Conservation (phyloP, 1,139 yeast species). For the Magnusiomyces sp. region DNA sequence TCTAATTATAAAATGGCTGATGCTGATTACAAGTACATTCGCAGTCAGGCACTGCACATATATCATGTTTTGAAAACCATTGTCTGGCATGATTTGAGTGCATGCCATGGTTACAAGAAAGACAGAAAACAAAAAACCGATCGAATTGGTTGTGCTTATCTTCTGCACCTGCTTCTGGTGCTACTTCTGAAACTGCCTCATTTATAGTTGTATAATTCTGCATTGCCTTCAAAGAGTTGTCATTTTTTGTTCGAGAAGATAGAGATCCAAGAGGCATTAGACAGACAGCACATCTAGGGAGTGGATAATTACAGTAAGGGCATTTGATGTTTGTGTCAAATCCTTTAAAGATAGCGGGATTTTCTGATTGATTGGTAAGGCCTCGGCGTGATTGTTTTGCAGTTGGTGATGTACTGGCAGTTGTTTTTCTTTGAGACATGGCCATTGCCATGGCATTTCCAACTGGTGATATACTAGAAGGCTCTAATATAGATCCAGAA, state of each 20-base stretch:
- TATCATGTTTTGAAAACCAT: conserved; percentile 81
- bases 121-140: conserved; percentile 76
- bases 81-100: conserved; percentile 94
- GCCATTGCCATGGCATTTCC: background rate
- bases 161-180: background rate
- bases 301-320: conserved; percentile 81
- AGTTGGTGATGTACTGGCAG: conserved; percentile 1
- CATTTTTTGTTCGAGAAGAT: conserved; percentile 34
- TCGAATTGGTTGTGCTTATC: conserved; percentile 22
- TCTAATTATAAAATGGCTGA: background rate
- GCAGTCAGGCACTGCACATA: conserved; percentile 95
- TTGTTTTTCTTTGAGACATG: background rate
- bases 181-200: too few relatives aligned
- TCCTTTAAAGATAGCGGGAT: conserved; percentile 5
- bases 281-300: conserved; percentile 89
- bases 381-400: background rate
- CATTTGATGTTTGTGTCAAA: conserved; percentile 35
- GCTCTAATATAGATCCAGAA: too few relatives aligned
- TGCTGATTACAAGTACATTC: conserved; percentile 58
- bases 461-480: too few relatives aligned
- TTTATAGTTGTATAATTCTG: background rate
- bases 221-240: background rate
- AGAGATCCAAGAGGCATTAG: conserved; percentile 73
- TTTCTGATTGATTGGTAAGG: background rate
- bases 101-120: conserved; percentile 86